phyloP scores from a whole-genome alignment of 495 filamentous ascomycete species.

The Aspergillus egyptiacus region DNA sequence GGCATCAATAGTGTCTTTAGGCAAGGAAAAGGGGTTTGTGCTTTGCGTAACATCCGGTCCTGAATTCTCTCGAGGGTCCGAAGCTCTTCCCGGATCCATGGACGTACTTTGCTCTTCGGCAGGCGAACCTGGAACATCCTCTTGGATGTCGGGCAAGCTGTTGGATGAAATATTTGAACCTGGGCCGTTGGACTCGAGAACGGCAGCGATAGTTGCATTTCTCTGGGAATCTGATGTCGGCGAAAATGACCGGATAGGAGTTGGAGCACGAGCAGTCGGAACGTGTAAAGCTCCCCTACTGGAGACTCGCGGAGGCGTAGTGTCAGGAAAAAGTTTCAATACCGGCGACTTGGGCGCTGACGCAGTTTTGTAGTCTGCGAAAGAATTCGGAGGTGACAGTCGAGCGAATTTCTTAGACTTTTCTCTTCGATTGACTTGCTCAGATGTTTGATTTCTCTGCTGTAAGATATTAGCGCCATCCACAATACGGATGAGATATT shows the following conservation, averaged over 20 bases:
- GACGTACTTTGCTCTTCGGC: neutral
- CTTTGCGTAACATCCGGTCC: conserved; percentile 7
- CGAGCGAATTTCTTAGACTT: neutral
- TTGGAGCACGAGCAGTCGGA: conserved; percentile 14
- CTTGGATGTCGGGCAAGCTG: neutral
- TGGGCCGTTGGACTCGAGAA: conserved; percentile 1
- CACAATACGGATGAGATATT: neutral
- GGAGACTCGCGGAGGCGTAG: conserved; percentile 30
- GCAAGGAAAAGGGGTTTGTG: conserved; percentile 22
- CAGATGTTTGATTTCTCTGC: neutral
- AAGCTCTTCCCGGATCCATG: neutral
- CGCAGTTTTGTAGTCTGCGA: conserved; percentile 10
- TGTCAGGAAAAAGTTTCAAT: conserved; percentile 37
- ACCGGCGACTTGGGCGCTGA: conserved; percentile 18
- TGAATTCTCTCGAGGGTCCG: neutral
- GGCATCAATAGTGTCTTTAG: conserved; percentile 29
- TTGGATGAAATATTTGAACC: neutral
- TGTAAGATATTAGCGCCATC: neutral
- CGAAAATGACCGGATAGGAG: conserved; percentile 9
- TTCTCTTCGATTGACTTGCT: neutral
- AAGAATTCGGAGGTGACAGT: neutral
- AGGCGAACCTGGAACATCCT: neutral
- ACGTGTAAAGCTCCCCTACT: conserved; percentile 28
- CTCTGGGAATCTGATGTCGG: conserved; percentile 3
- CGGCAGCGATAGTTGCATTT: conserved; percentile 4